These are phyloP conservation scores for Phoma sp. DNA, from an alignment of 2,329 filamentous ascomycete species.

Conservation along the genomic window DNA sequence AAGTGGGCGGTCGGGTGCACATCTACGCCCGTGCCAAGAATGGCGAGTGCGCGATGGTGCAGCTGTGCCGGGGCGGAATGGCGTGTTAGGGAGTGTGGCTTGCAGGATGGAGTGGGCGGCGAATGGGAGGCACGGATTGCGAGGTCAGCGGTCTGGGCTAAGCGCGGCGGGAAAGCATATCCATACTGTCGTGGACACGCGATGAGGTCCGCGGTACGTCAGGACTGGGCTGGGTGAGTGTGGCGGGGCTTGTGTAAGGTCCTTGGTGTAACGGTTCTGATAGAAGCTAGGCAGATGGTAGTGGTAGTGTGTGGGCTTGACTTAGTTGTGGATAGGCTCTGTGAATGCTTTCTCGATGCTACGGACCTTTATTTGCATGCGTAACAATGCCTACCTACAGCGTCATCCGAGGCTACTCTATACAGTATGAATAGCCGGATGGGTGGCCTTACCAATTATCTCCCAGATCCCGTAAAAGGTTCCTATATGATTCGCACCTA, in stretches of 20 bases:
- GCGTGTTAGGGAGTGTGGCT: constrained; percentile 2
- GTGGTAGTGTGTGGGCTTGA: not conserved
- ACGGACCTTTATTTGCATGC: constrained; percentile 15
- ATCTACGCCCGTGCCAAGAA: constrained; percentile 11
- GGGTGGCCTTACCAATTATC: not conserved
- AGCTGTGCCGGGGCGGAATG: constrained; percentile 6
- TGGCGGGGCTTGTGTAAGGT: not conserved
- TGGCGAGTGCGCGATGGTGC: not conserved
- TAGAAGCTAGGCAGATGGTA: too few relatives aligned
- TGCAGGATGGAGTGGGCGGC: not conserved
- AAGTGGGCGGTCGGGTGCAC: not conserved
- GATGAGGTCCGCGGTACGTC: not conserved
- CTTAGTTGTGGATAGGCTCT: not conserved
- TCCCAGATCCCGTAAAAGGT: not conserved
- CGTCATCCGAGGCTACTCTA: not conserved
- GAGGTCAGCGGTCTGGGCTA: not conserved
- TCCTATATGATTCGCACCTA: constrained; percentile 1
- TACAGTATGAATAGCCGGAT: not conserved
- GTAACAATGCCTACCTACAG: constrained; percentile 8
- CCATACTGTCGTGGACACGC: not conserved
- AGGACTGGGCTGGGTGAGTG: not conserved
- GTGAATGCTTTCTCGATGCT: not conserved
- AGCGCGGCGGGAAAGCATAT: constrained; percentile 13
- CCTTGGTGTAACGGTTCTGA: not conserved
- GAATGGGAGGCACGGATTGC: not conserved